A percentile compares a stretch with the other conserved stretches of the same genome.
phyloP scores from a whole-genome alignment of 2,329 filamentous ascomycete species.

The Fonsecaea erecta region DNA sequence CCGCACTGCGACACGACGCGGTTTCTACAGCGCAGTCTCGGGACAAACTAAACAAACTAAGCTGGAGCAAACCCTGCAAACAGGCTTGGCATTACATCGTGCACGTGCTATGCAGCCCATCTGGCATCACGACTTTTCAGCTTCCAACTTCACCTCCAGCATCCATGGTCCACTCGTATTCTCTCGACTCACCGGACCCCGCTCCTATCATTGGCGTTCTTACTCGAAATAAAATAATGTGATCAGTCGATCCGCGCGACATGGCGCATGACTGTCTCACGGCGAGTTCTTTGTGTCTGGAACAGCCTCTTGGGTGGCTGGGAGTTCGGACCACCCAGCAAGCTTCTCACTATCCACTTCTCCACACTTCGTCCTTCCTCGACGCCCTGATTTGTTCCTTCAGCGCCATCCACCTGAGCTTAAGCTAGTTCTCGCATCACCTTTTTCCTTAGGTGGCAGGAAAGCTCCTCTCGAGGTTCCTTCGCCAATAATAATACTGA shows the following conservation, averaged over 20 bases:
- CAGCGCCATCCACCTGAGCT: not conserved
- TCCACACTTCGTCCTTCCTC: conserved; percentile 2
- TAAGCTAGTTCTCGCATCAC: conserved; percentile 13
- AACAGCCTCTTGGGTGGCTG: conserved; percentile 16
- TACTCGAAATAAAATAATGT: not conserved
- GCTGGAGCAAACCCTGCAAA: conserved; percentile 13
- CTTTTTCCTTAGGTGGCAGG: not conserved
- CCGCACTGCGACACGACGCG: not conserved
- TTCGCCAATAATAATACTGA: not conserved
- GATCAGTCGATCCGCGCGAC: not conserved
- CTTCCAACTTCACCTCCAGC: not conserved
- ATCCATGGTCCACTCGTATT: not conserved
- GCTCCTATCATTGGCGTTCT: not conserved
- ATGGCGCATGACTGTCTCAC: not conserved
- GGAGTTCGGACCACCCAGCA: conserved; percentile 6
- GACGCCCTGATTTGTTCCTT: conserved; percentile 8
- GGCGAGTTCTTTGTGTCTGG: not conserved
- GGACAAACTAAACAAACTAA: not conserved
- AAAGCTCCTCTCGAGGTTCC: not conserved
- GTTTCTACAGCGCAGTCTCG: not conserved
- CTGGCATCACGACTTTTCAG: not conserved
- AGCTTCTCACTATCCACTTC: conserved; percentile 6
- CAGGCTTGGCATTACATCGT: not conserved
- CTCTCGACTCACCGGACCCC: not conserved
- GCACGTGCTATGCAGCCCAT: not conserved